Conservation (phyloP, 2,329 filamentous ascomycete species). For the Pseudogymnoascus sp. region DNA sequence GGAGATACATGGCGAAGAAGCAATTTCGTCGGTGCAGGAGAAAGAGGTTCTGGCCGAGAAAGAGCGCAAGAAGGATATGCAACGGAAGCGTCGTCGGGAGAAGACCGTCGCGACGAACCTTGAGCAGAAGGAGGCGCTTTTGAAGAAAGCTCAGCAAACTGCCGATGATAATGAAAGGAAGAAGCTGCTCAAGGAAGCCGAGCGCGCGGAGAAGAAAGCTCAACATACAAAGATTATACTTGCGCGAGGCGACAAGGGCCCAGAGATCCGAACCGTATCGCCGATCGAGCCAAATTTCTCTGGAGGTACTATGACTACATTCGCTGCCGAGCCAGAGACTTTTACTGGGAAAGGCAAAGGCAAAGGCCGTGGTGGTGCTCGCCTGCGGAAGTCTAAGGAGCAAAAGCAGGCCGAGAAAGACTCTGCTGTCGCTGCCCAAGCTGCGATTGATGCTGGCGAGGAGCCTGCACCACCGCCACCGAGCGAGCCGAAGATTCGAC, state of each 20-base stretch:
- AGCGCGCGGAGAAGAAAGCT: slow-evolving; percentile 87
- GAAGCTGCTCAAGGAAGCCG: slow-evolving; percentile 76
- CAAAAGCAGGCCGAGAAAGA: slow-evolving; percentile 76
- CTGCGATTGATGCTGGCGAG: slow-evolving; percentile 71
- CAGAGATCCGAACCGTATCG: slow-evolving; percentile 56
- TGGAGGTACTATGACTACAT: slow-evolving; percentile 77
- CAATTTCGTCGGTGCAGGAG: slow-evolving; percentile 78
- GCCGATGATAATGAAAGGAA: slow-evolving; percentile 76
- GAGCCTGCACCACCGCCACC: slow-evolving; percentile 51
- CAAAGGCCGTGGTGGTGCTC: slow-evolving; percentile 43
- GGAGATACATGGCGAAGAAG: slow-evolving; percentile 68
- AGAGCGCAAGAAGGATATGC: slow-evolving; percentile 99
- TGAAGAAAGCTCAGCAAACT: slow-evolving; percentile 69
- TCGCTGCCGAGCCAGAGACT: slow-evolving; percentile 47
- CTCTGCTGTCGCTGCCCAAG: slow-evolving; percentile 80
- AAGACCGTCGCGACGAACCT: slow-evolving; percentile 93
- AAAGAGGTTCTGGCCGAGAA: slow-evolving; percentile 91
- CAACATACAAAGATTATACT: slow-evolving; percentile 82
- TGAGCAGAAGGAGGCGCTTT: slow-evolving; percentile 78
- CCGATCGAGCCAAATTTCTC: slow-evolving; percentile 74
- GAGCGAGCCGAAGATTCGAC: slow-evolving; percentile 46
- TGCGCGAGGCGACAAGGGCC: slow-evolving; percentile 79
- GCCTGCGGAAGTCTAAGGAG: slow-evolving; percentile 86
- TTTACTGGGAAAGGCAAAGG: slow-evolving; percentile 48
- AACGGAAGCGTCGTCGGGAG: slow-evolving; percentile 88